Base-by-base conservation (phyloP, 1,284 basidiomycete species). In the Chiua sp. region DNA sequence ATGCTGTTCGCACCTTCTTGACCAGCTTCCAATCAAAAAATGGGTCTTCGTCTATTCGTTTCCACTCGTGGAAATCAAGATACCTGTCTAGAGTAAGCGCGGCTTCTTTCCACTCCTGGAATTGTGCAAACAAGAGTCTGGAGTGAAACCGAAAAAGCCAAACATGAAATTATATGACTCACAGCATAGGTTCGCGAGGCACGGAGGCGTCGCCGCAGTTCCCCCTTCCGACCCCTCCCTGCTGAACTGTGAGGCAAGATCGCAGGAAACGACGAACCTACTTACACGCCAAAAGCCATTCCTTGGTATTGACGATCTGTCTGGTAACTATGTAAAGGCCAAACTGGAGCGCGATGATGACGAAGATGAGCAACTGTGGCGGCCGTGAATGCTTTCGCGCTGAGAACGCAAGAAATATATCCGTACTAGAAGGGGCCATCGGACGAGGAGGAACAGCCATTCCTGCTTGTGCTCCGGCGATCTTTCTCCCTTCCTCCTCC, bases 221-320 rank as follows among this genome's bases (percentile, higher is more conserved):
- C 74, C 7, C 93, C 93, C 71, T 95, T 96, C 59, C 87, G 81
- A 8, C 97, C 96, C 58, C 93, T 80, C 92, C 94, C 93, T 89
- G 48, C 55, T 33, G 23, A 23, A 63, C 11, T 26, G 11, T 61
- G 42, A 63, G 55, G 10, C 26, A 53, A 30, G 10, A 55, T 51
- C 42, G 11, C 5, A 10, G 15, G 0, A 6, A 42, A 15, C 1
- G 10, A 53, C 1, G 39, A 23, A 13, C 16, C 26, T 30, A 61
- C 90, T 71, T 68, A 95, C 95, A 98, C 55, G 93, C 93, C 28
- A 92, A 87, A 51, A 95, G 73, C 87, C 90, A 96, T 76, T 98
- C 95, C 70, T 95, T 92, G n/a, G 92, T 83, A 70, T 96, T 96
- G 47, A 98, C 97, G 20, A 96, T 73, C 74, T 98, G 96, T 44